phyloP scores from a whole-genome alignment of 805 yeast species.

The Starmerella vaccinii region DNA sequence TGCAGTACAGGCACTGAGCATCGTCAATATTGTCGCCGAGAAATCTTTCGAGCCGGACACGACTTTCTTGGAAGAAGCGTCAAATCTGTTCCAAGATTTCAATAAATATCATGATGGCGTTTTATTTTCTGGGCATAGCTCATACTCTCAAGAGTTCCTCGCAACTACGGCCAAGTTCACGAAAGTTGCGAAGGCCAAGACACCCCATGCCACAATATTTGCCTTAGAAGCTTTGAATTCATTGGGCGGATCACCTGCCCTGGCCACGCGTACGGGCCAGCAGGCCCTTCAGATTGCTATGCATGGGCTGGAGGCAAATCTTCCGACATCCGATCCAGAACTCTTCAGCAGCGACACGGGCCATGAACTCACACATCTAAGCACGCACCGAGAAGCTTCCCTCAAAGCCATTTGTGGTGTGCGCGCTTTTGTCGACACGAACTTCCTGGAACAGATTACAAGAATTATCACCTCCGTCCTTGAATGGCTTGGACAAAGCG shows the following conservation, averaged over 20 bases:
- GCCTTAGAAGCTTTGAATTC: slow-evolving; percentile 39
- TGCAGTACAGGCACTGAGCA: slow-evolving; percentile 55
- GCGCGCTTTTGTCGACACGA: slow-evolving; percentile 11
- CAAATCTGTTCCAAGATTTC: slow-evolving; percentile 30
- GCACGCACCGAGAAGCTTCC: not conserved
- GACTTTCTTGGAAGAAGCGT: slow-evolving; percentile 40
- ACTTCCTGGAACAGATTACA: slow-evolving; percentile 9
- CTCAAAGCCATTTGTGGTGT: slow-evolving; percentile 6
- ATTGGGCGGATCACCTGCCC: slow-evolving; percentile 31
- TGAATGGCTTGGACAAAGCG: slow-evolving; percentile 10
- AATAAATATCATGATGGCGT: slow-evolving; percentile 49
- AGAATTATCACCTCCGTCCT: slow-evolving; percentile 10
- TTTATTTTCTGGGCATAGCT: slow-evolving; percentile 54
- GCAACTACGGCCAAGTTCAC: slow-evolving; percentile 24
- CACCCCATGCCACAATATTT: slow-evolving; percentile 27
- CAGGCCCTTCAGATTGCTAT: slow-evolving; percentile 25
- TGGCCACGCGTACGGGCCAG: slow-evolving; percentile 28
- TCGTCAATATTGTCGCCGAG: slow-evolving; percentile 53
- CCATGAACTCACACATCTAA: not conserved
- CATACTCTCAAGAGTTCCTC: slow-evolving; percentile 42
- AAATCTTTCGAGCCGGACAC: slow-evolving; percentile 25
- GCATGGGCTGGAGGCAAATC: slow-evolving; percentile 23
- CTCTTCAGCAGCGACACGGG: not conserved
- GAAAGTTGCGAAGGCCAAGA: slow-evolving; percentile 25
- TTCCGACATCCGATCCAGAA: slow-evolving; percentile 15